Evolutionary conservation across 2,329 filamentous ascomycete species (phyloP), one percentile per base, ranked within the genome.

Genomic region (Boeremia exigua): DNA sequence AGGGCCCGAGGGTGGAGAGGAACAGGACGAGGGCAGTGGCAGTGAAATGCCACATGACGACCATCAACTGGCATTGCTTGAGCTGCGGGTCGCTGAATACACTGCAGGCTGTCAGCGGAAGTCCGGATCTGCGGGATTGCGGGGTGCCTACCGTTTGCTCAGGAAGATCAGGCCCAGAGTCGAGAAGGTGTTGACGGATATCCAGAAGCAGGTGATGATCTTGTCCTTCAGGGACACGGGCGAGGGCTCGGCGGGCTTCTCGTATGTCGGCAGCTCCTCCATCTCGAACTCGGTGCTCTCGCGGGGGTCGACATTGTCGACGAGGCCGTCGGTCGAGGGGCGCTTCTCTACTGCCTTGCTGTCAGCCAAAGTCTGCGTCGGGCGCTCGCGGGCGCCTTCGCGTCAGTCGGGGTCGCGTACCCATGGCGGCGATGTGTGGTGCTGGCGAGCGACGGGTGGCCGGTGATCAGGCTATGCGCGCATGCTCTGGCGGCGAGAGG

Each of bases 11-110:
- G 46, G 75, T 77, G 2, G 78, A 74, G 48, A 80, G 54, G 63
- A 73, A 79, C 37, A 80, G 74, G 40, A 79, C 77, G 54, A 78
- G 71, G 30, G 72, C 69, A 48, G 78, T 80, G 30, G 77, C 78
- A 25, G 74, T 73, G 57, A 80, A 80, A 61, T 80, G 78, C 78
- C 77, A 80, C 75, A 79, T 80, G 15, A 78, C 78, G 40, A 80
- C 78, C 61, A 77, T 75, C 53, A 80, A 74, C 64, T 80, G 78
- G 70, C 77, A 78, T 19, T 71, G 68, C 53, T 77, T 75, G 54
- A 80, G 69, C 58, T 80, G 78, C 37, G 70, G 60, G 60, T 80
- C 78, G 63, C 69, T 74, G 63, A 80, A 78, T 23, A 79, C 77
- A 45, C 78, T 80, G 60, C 44, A 33, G 27, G 5, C 36, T 50